Base-by-base conservation (phyloP, 305 asterid genomes). In the Solanum aculeatissimum region DNA sequence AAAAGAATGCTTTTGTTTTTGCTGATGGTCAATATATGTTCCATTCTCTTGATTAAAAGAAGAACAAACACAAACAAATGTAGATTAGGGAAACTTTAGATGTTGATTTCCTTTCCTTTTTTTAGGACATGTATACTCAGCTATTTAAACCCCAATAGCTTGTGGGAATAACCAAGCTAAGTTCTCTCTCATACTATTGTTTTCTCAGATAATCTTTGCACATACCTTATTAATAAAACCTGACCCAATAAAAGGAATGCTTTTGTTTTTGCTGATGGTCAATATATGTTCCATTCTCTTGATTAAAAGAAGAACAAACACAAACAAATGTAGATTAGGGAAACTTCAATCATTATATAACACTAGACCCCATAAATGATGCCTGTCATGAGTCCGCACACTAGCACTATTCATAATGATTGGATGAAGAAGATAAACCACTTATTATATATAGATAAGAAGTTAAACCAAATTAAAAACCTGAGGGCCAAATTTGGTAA, bases 401-500 rank as follows among this genome's bases (percentile, higher is more conserved):
- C 47, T 53, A 78, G n/a, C 49, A 53, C 66, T 78, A 78, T 53
- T 32, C 66, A 78, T 53, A 29, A 54, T 78, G 32, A 43, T 78
- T 78, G 9, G 45, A 77, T 25, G 51, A 49, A 47, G 62, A 49
- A 77, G 63, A 77, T 49, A 77, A 47, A 49, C 16, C 43, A 71
- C 21, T 77, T 49, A 77, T 49, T 27, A 75, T 18, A 51, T 27
- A 13, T 35, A 68, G 65, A 69, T 38, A 57, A 38, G 57, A 71
- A 84, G 78, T 53, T 57, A 27, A 65, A 77, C 75, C 8, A 78
- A 87, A 88, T 75, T 86, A 51, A 81, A 97, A 81, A 97, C 99
- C 99, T 97, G 92, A 97, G 98, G 68, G 92, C 92, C 87, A 97
- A 87, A 92, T 95, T 93, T 69, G 99, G 99, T 55, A 97, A 89